Evolutionary conservation across 1,139 yeast genomes (phyloP).

Genomic region (Pichia sp.): DNA sequence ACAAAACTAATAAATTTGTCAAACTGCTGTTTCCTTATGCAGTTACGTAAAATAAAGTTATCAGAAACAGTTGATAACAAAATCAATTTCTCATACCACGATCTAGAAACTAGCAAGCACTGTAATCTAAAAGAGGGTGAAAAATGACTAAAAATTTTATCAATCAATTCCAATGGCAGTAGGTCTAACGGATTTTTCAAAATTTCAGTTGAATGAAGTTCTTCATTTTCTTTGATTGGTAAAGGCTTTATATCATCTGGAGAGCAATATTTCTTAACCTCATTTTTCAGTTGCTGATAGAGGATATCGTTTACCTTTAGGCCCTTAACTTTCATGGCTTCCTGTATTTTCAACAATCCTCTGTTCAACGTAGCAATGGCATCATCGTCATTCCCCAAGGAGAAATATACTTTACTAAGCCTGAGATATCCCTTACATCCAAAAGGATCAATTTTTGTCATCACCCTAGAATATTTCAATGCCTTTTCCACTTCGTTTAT

Average conservation of each 20-base stretch:
- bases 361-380: conserved; percentile 37
- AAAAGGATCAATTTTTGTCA: conserved; percentile 41
- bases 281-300: conserved; percentile 13
- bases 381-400: conserved; percentile 27
- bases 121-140: conserved; percentile 12
- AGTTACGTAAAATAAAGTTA: not conserved
- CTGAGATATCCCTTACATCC: conserved; percentile 56
- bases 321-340: conserved; percentile 16
- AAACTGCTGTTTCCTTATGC: conserved; percentile 6
- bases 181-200: conserved; percentile 14
- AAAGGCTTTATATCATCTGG: not conserved
- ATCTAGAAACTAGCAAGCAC: conserved; percentile 13
- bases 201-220: not conserved
- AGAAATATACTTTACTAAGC: conserved; percentile 36
- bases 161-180: conserved; percentile 20
- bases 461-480: conserved; percentile 34
- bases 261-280: not conserved
- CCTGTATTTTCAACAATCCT: conserved; percentile 30
- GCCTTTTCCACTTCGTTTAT: conserved; percentile 34
- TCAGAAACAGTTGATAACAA: not conserved
- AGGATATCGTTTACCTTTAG: conserved; percentile 18
- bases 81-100: conserved; percentile 16
- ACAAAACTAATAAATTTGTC: conserved; percentile 15
- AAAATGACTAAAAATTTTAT: conserved; percentile 10
- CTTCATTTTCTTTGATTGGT: not conserved